Conservation (phyloP, 495 filamentous ascomycete genomes). For the Hypoxylon rickii region DNA sequence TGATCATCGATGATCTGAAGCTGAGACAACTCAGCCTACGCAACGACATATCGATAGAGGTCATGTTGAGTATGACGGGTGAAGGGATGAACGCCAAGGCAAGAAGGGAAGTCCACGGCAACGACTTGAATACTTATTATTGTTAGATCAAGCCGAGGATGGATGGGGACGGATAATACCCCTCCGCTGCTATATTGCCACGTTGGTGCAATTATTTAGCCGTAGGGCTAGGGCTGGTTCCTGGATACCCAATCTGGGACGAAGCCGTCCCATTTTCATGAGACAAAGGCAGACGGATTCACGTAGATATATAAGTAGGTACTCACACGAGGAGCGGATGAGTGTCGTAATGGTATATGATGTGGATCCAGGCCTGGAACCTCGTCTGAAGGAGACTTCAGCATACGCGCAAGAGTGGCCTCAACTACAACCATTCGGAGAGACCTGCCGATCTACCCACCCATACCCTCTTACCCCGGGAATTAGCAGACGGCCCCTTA, state of each 20-base stretch:
- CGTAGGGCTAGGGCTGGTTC: constrained; percentile 35
- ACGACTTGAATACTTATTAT: constrained; percentile 24
- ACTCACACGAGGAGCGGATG: no score
- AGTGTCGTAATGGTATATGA: no score
- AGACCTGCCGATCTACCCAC: no score
- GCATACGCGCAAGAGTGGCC: no score
- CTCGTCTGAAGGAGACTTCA: no score
- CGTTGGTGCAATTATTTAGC: constrained; percentile 26
- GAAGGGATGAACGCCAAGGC: constrained; percentile 14
- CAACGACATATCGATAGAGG: not conserved
- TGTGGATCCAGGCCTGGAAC: no score
- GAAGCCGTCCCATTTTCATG: not conserved
- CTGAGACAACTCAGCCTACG: constrained; percentile 18
- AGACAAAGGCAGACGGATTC: not conserved
- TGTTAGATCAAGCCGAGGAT: constrained; percentile 2
- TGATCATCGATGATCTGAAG: constrained; percentile 18
- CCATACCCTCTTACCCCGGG: no score
- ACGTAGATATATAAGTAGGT: no score
- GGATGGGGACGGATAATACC: constrained; percentile 16
- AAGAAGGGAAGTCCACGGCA: constrained; percentile 8
- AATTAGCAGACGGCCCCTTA: no score
- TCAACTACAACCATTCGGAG: no score
- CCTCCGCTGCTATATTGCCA: constrained; percentile 23
- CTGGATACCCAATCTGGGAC: constrained; percentile 2
- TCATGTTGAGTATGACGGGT: constrained; percentile 14